Base-by-base conservation (phyloP, 2,329 filamentous ascomycete genomes). In the Colletotrichum lini region DNA sequence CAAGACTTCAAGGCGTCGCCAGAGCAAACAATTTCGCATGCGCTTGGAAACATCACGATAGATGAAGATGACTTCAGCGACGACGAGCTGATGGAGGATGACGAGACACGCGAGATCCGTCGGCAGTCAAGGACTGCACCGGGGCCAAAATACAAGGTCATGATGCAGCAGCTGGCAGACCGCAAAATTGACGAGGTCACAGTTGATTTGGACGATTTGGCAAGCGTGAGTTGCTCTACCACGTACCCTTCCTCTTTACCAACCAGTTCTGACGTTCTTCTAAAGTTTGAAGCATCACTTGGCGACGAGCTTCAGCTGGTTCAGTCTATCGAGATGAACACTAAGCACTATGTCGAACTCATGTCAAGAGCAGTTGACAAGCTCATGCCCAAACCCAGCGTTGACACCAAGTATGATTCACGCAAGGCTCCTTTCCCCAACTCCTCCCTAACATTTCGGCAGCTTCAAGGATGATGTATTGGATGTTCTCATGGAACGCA, bases 401-500 rank as follows among this genome's bases (percentile, higher is more conserved):
- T 87, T 64, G 94, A 98, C 74, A 88, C 96, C 75, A 95, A 89
- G 89, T 94, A 87, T 76, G 90, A 79, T 16, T 47, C 57, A 15
- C 12, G 49, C 53, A 72, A 47, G 65, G 54, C 45, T 56, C 16
- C 26, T 26, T 21, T n/a, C 50, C 30, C 10, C 13, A 35, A 13
- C 21, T 40, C 42, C 3, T 59, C 26, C 13, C 70, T 72, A 57
- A 67, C 45, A 23, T 35, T 49, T 21, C 47, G 16, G 45, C 75
- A 94, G 92, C 75, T 98, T 98, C 88, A 98, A 98, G 82, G 95
- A 98, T 78, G 96, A 99, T 82, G 95, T 98, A 12, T 88, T 99
- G 53, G 96, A 99, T 82, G 94, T 99, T 40, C 92, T 99, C 78
- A 97, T 98, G 93, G 94, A 94, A 50, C 94, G 97, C 79, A 92